Percentiles rank a stretch among this genome's conserved stretches.
These are phyloP conservation scores for Neonectria punicea DNA, from an alignment of 2,329 filamentous ascomycete species.

Conservation along the genomic window DNA sequence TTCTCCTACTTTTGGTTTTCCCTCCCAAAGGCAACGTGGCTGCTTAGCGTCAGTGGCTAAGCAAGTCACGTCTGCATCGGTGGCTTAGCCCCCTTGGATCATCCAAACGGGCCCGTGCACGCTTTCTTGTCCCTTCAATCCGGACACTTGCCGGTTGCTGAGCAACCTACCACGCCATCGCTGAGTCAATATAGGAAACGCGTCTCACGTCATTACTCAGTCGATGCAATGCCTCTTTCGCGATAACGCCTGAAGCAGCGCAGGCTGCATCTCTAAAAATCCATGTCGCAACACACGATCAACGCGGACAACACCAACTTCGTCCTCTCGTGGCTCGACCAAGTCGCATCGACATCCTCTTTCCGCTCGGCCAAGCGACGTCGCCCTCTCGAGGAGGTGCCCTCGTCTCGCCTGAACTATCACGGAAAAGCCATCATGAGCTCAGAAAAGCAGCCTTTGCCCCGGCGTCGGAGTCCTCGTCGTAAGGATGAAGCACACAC, in stretches of 20 bases:
- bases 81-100: too few species aligned
- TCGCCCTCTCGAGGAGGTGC: background rate
- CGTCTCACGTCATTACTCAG: too few species aligned
- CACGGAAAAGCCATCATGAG: background rate
- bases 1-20: too few species aligned
- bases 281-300: too few species aligned
- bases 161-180: background rate
- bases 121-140: background rate
- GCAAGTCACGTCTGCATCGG: too few species aligned
- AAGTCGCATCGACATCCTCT: background rate
- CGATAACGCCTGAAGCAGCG: too few species aligned
- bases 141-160: background rate
- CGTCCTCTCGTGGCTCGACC: background rate
- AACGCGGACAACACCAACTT: background rate
- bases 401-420: background rate
- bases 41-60: too few species aligned
- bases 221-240: too few species aligned
- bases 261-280: too few species aligned
- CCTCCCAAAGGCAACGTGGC: too few species aligned
- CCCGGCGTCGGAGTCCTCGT: background rate
- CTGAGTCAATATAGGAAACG: background rate
- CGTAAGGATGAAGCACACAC: background rate
- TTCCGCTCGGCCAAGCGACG: too few species aligned
- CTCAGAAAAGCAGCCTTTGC: background rate
- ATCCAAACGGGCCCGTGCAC: background rate